These are phyloP conservation scores for Cercospora beticola DNA, from an alignment of 2,329 filamentous ascomycete genomes.

Conservation along the genomic window DNA sequence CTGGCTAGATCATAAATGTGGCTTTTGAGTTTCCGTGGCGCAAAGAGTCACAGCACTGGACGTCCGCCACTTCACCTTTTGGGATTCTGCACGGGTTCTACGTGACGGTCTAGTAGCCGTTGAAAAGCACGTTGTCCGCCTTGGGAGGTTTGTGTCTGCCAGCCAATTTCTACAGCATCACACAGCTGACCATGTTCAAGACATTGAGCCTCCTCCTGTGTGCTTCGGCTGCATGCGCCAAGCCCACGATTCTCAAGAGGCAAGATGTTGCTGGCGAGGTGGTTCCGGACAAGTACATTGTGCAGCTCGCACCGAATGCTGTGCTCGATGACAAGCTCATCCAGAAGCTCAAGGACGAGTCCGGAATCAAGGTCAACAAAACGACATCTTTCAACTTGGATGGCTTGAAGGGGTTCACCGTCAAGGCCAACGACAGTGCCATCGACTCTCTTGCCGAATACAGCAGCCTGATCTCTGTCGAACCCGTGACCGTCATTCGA, in stretches of 20 bases:
- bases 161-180: neutral
- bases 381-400: slow-evolving; percentile 3
- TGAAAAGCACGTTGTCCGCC: slow-evolving; percentile 1
- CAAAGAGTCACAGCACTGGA: neutral
- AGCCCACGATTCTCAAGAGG: neutral
- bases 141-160: neutral
- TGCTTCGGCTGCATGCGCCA: slow-evolving; percentile 1
- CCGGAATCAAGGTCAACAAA: slow-evolving; percentile 8
- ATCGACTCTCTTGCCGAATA: neutral
- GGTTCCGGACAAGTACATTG: slow-evolving; percentile 26
- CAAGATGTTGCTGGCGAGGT: slow-evolving; percentile 14
- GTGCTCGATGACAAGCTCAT: slow-evolving; percentile 11
- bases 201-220: neutral
- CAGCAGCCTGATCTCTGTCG: neutral
- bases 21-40: slow-evolving; percentile 5
- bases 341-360: neutral
- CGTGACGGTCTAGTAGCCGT: neutral
- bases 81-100: neutral
- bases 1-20: slow-evolving; percentile 1
- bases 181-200: slow-evolving; percentile 1
- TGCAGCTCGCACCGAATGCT: slow-evolving; percentile 20
- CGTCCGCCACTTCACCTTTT: neutral
- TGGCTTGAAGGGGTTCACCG: slow-evolving; percentile 8
- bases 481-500: slow-evolving; percentile 3
- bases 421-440: slow-evolving; percentile 5